phyloP scores from a whole-genome alignment of 2,329 filamentous ascomycete genomes.

The Allantophomopsis lycopodina region DNA sequence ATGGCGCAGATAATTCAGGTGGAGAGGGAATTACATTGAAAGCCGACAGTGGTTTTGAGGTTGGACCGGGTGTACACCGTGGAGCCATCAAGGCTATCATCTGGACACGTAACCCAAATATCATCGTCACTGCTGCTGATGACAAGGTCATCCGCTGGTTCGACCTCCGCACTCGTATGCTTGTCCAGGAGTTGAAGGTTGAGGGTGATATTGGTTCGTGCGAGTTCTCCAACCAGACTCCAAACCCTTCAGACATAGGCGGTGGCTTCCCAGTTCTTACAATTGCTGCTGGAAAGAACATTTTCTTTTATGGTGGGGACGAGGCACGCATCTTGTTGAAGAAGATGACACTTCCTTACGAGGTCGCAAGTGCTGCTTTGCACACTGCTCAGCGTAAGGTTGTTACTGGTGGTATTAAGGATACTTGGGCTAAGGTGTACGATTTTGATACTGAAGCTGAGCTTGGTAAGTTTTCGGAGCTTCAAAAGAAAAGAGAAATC shows the following conservation, averaged over 20 bases:
- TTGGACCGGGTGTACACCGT: constrained; percentile 71
- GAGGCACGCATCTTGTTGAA: constrained; percentile 63
- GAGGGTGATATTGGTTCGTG: constrained; percentile 84
- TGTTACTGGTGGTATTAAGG: constrained; percentile 79
- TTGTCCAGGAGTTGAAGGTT: constrained; percentile 64
- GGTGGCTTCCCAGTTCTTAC: constrained; percentile 62
- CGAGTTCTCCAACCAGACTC: constrained; percentile 59
- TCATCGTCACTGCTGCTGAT: constrained; percentile 78
- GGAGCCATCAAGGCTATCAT: constrained; percentile 93
- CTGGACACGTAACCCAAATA: constrained; percentile 80
- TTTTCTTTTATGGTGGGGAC: constrained; percentile 79
- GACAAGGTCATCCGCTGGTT: constrained; percentile 94
- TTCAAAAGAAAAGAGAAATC: background rate
- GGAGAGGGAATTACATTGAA: constrained; percentile 31
- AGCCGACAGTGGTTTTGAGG: constrained; percentile 63
- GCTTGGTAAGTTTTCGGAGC: constrained; percentile 39
- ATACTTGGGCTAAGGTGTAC: constrained; percentile 95
- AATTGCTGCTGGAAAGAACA: constrained; percentile 85
- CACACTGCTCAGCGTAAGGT: constrained; percentile 71
- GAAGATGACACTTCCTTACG: constrained; percentile 64
- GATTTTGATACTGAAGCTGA: constrained; percentile 74
- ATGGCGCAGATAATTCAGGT: constrained; percentile 16
- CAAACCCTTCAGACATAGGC: constrained; percentile 47
- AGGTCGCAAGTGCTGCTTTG: constrained; percentile 80
- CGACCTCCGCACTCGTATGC: constrained; percentile 64